Evolutionary conservation across 306 rosid genomes (phyloP).

Genomic region (Lithocarpus polystachyus): DNA sequence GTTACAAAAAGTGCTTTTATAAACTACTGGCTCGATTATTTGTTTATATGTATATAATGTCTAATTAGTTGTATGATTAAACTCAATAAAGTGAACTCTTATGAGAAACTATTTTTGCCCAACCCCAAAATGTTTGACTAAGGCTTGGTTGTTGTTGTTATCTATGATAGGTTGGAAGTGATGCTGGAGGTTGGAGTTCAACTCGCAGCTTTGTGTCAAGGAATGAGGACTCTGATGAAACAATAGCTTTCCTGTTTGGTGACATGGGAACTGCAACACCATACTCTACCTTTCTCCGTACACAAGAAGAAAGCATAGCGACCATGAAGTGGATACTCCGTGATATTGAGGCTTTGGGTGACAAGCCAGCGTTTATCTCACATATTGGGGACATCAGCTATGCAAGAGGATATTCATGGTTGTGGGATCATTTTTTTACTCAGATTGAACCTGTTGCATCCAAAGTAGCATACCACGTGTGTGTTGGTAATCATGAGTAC

Average conservation of each 20-base stretch:
- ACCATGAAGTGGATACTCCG: constrained; percentile 90
- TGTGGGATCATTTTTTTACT: constrained; percentile 81
- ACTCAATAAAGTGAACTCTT: background rate
- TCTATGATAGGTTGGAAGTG: constrained; percentile 70
- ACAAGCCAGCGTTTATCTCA: constrained; percentile 81
- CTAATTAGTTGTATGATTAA: too few species aligned
- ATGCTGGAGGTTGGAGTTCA: constrained; percentile 72
- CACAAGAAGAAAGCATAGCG: constrained; percentile 81
- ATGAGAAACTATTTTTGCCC: too few species aligned
- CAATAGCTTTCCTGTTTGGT: constrained; percentile 82
- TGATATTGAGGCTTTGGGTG: constrained; percentile 75
- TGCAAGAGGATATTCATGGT: constrained; percentile 88
- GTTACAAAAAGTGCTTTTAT: too few species aligned
- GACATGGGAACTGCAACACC: constrained; percentile 89
- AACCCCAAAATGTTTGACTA: too few species aligned
- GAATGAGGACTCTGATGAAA: constrained; percentile 10
- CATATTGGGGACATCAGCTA: constrained; percentile 95
- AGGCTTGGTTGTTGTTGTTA: background rate
- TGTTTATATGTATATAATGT: too few species aligned
- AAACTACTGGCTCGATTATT: too few species aligned
- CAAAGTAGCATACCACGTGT: constrained; percentile 78
- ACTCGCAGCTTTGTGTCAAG: constrained; percentile 66
- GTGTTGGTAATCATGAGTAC: constrained; percentile 90
- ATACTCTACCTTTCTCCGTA: constrained; percentile 69
- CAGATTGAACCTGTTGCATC: constrained; percentile 80